phyloP scores from a whole-genome alignment of 2,329 filamentous ascomycete species.

The Penicillium sp. region DNA sequence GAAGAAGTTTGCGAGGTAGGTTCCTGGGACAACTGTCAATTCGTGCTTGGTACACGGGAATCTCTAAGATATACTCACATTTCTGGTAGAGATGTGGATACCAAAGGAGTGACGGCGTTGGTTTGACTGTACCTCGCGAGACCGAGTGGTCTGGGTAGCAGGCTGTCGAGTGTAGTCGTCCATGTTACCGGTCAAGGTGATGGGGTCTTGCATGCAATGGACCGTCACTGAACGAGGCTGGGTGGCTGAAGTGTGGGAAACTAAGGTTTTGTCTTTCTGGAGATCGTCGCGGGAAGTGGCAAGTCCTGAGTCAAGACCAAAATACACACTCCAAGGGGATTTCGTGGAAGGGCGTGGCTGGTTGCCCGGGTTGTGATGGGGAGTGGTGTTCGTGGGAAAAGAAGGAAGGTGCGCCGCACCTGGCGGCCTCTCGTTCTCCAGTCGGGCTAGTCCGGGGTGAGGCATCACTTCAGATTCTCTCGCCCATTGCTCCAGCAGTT shows the following conservation, averaged over 20 bases:
- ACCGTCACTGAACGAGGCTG: neutral
- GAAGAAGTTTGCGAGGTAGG: neutral
- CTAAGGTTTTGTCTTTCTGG: neutral
- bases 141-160: neutral
- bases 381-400: neutral
- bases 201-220: neutral
- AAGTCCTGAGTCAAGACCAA: neutral
- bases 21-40: constrained; percentile 1
- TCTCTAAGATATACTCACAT: constrained; percentile 4
- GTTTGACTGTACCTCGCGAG: neutral
- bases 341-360: neutral
- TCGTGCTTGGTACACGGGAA: neutral
- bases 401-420: neutral
- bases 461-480: neutral
- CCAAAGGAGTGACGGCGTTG: constrained; percentile 15
- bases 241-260: neutral
- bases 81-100: constrained; percentile 17
- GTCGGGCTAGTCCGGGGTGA: neutral
- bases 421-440: neutral
- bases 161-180: neutral
- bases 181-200: neutral
- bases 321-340: neutral
- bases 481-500: constrained; percentile 20
- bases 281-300: neutral
- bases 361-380: neutral